Evolutionary conservation across 2,329 filamentous ascomycete species (phyloP).

Genomic region (Diaporthe destruens): DNA sequence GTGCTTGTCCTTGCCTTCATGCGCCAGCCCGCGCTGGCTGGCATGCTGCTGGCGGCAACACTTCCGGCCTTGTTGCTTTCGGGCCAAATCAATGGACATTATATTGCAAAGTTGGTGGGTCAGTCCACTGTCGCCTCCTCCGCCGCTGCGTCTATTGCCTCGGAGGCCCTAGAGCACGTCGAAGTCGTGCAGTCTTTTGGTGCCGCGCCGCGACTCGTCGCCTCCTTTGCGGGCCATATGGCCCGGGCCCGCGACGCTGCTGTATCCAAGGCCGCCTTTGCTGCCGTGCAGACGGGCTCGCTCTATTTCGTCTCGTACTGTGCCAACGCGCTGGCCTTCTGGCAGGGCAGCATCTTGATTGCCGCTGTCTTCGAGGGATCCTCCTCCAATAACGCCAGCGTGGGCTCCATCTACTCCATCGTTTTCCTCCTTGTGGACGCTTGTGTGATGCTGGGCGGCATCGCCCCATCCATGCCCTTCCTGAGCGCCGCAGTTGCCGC

Average conservation of each 20-base stretch:
- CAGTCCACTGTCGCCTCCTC: background rate
- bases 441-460: constrained; percentile 4
- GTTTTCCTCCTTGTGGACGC: constrained; percentile 4
- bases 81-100: background rate
- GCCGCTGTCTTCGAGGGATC: constrained; percentile 4
- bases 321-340: constrained; percentile 6
- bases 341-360: constrained; percentile 10
- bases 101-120: background rate
- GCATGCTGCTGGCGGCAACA: constrained; percentile 7
- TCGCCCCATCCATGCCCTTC: constrained; percentile 12
- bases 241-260: background rate
- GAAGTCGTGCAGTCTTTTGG: constrained; percentile 10
- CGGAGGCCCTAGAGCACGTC: constrained; percentile 1
- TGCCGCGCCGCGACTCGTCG: constrained; percentile 7
- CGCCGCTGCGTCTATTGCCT: background rate
- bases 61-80: background rate
- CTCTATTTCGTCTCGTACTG: constrained; percentile 12
- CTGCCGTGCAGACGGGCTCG: background rate
- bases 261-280: background rate
- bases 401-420: background rate
- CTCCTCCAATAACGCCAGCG: background rate
- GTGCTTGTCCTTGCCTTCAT: constrained; percentile 3
- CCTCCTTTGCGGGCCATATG: background rate
- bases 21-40: constrained; percentile 6
- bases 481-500: constrained; percentile 3